Percentiles rank a stretch among this genome's conserved stretches.
These are phyloP conservation scores for Penicillium frequentans DNA, from an alignment of 2,329 filamentous ascomycete genomes.

Conservation along the genomic window DNA sequence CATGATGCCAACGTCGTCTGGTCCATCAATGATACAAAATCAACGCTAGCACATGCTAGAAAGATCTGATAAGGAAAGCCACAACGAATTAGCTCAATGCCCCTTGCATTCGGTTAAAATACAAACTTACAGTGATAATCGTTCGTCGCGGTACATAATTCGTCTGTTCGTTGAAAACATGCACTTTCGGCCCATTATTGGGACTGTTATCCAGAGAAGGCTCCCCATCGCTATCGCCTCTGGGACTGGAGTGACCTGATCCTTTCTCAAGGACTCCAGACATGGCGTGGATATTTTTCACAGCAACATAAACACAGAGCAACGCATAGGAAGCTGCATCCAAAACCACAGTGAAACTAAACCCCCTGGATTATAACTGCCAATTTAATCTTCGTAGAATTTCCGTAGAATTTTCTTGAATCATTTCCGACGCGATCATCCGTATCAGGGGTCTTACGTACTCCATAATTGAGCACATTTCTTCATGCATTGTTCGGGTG, in stretches of 20 bases:
- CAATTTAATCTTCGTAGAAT: neutral
- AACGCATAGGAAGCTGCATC: neutral
- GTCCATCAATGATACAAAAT: slow-evolving; percentile 58
- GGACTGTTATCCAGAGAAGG: neutral
- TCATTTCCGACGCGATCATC: neutral
- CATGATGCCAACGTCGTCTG: slow-evolving; percentile 59
- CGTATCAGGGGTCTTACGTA: neutral
- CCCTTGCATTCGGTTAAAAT: neutral
- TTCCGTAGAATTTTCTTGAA: neutral
- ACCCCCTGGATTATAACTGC: neutral
- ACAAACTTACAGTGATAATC: slow-evolving; percentile 50
- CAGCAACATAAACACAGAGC: neutral
- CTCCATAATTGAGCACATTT: slow-evolving; percentile 8
- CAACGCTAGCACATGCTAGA: slow-evolving; percentile 56
- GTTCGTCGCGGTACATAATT: slow-evolving; percentile 54
- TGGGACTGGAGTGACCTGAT: slow-evolving; percentile 3
- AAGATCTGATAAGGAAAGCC: slow-evolving; percentile 49
- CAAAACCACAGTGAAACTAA: neutral
- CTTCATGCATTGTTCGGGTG: slow-evolving; percentile 4
- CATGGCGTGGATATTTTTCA: slow-evolving; percentile 8
- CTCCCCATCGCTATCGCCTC: neutral
- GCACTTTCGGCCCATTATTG: slow-evolving; percentile 10
- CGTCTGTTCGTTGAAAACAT: slow-evolving; percentile 56
- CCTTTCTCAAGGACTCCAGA: slow-evolving; percentile 12
- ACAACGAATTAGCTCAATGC: neutral